phyloP scores from a whole-genome alignment of 257 asterid species.

The Mitragyna speciosa region DNA sequence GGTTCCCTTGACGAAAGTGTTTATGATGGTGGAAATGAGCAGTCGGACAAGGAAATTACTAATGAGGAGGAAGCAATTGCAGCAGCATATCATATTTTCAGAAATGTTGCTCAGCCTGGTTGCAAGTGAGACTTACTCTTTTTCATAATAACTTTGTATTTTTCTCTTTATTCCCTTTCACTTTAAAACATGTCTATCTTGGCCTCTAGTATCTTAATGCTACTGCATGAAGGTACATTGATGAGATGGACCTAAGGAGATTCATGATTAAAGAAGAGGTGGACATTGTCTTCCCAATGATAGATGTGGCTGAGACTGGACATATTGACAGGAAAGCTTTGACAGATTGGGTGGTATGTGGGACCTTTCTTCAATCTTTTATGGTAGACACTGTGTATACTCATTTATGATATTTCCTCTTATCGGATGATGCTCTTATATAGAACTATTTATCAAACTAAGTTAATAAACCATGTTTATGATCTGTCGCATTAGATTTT shows the following conservation, averaged over 20 bases:
- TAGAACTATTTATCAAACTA: too few species aligned
- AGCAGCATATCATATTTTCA: slow-evolving; percentile 78
- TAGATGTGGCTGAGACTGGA: slow-evolving; percentile 64
- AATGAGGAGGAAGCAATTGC: slow-evolving; percentile 86
- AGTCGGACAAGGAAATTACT: slow-evolving; percentile 65
- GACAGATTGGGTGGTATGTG: slow-evolving; percentile 78
- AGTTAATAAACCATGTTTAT: not conserved
- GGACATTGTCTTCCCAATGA: slow-evolving; percentile 69
- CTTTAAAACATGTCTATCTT: not conserved
- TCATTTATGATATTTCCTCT: not conserved
- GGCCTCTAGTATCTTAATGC: not conserved
- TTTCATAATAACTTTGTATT: not conserved
- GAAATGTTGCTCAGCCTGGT: slow-evolving; percentile 70
- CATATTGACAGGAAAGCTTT: slow-evolving; percentile 58
- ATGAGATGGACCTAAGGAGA: slow-evolving; percentile 63
- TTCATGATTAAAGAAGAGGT: slow-evolving; percentile 90
- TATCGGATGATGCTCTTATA: not conserved
- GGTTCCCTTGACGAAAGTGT: slow-evolving; percentile 50
- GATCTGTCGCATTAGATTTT: not conserved
- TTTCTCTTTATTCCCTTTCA: not conserved
- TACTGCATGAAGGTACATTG: slow-evolving; percentile 52
- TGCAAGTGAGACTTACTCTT: slow-evolving; percentile 55
- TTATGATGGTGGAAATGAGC: slow-evolving; percentile 42
- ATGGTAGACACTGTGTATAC: not conserved
- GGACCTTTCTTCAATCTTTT: not conserved